Percentiles rank a stretch among this genome's conserved stretches.
These are phyloP conservation scores for Quambalaria eucalypti DNA, from an alignment of 1,284 basidiomycete species.

Conservation along the genomic window DNA sequence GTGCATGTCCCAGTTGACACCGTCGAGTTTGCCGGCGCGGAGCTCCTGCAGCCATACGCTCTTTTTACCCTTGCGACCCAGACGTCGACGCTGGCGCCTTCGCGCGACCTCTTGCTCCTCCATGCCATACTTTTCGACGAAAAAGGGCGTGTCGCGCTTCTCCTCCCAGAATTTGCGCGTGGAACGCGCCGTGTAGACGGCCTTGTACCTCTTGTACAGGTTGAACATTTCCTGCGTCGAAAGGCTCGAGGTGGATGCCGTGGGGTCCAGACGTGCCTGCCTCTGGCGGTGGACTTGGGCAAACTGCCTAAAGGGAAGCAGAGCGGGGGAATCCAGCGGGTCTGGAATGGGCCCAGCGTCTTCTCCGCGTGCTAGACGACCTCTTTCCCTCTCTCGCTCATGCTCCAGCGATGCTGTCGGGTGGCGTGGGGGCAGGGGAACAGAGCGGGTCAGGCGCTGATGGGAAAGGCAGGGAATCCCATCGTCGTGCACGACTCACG, in stretches of 20 bases:
- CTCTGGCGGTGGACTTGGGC: constrained; percentile 14
- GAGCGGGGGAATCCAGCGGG: constrained; percentile 22
- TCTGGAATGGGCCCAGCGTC: constrained; percentile 5
- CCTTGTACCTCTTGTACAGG: constrained; percentile 33
- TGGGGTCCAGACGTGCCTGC: constrained; percentile 1
- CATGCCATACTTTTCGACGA: constrained; percentile 35
- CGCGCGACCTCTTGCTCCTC: constrained; percentile 14
- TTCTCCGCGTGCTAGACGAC: background rate
- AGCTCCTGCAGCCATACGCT: constrained; percentile 32
- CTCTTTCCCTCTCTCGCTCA: background rate
- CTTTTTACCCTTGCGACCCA: constrained; percentile 29
- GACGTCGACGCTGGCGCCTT: constrained; percentile 17
- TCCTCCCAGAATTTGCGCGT: constrained; percentile 31
- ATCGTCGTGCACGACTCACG: too few species aligned
- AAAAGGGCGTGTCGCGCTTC: constrained; percentile 31
- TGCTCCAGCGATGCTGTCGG: background rate
- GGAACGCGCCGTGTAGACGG: constrained; percentile 28
- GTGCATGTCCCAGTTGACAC: constrained; percentile 26
- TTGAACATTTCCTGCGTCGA: constrained; percentile 11
- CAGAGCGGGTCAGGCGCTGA: too few species aligned
- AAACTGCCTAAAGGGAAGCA: constrained; percentile 22
- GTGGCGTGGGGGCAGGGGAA: too few species aligned
- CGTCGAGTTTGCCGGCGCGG: constrained; percentile 25
- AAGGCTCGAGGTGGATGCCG: background rate
- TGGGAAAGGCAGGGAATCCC: too few species aligned